Evolutionary conservation across 306 rosid genomes (phyloP).

Genomic region (Vigna radiata): DNA sequence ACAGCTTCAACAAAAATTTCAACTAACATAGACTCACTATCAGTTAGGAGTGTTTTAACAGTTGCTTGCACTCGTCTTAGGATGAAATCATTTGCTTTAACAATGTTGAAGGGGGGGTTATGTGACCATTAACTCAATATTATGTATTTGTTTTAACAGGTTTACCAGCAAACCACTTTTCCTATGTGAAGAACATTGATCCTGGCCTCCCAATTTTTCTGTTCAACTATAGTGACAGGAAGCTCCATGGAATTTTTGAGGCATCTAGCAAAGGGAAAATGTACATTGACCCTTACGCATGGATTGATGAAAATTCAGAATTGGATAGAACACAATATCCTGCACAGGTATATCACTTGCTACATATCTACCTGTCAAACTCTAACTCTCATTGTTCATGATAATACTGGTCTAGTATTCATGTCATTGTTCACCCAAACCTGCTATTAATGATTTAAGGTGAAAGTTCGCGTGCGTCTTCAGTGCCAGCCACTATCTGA

Average conservation of each 20-base stretch:
- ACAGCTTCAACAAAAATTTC: too few relatives aligned
- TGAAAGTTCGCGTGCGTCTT: slow-evolving; percentile 59
- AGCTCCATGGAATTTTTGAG: slow-evolving; percentile 84
- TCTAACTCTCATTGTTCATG: slow-evolving; percentile 5
- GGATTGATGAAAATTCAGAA: slow-evolving; percentile 67
- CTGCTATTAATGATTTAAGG: slow-evolving; percentile 51
- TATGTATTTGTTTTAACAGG: slow-evolving; percentile 57
- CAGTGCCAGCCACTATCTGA: slow-evolving; percentile 72
- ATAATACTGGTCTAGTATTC: neutral
- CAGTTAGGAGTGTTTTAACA: too few relatives aligned
- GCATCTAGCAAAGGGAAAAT: slow-evolving; percentile 75
- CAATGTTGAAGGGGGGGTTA: neutral
- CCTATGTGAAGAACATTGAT: slow-evolving; percentile 77
- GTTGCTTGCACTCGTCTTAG: too few relatives aligned
- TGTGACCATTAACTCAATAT: slow-evolving; percentile 24
- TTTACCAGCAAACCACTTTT: slow-evolving; percentile 69
- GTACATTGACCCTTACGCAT: slow-evolving; percentile 84
- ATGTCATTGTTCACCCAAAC: slow-evolving; percentile 12
- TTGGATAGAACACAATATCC: slow-evolving; percentile 69
- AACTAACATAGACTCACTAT: too few relatives aligned
- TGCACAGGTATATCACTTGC: slow-evolving; percentile 70
- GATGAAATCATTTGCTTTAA: neutral
- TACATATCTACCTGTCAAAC: slow-evolving; percentile 5
- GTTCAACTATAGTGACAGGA: slow-evolving; percentile 81
- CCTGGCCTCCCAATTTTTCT: slow-evolving; percentile 85